Percentiles rank a stretch among this genome's conserved stretches.
phyloP scores from a whole-genome alignment of 2,329 filamentous ascomycete genomes.

The Aspergillus sp. region DNA sequence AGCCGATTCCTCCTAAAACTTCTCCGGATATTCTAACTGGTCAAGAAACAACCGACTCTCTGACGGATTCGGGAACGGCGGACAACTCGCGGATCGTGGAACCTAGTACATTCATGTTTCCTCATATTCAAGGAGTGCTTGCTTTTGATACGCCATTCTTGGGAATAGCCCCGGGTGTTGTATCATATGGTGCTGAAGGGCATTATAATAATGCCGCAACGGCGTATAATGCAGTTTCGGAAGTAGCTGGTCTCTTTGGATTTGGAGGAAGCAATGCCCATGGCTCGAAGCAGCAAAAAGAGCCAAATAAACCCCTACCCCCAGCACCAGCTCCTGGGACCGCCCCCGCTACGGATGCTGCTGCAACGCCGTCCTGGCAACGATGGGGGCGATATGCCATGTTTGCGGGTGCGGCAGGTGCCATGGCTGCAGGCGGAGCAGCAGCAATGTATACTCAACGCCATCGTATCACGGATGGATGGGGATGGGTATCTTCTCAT shows the following conservation, averaged over 20 bases:
- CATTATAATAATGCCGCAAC: slow-evolving; percentile 73
- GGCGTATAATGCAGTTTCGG: slow-evolving; percentile 64
- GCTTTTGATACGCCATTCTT: slow-evolving; percentile 90
- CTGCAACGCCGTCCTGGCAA: slow-evolving; percentile 58
- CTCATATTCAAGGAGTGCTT: slow-evolving; percentile 82
- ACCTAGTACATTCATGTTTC: slow-evolving; percentile 69
- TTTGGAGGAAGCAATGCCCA: slow-evolving; percentile 49
- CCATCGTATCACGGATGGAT: slow-evolving; percentile 71
- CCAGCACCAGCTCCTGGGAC: slow-evolving; percentile 24
- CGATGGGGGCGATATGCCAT: slow-evolving; percentile 81
- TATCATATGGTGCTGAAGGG: slow-evolving; percentile 64
- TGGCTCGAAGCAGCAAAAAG: slow-evolving; percentile 6
- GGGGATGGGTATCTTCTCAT: slow-evolving; percentile 81
- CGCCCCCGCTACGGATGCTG: slow-evolving; percentile 41
- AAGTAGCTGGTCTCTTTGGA: slow-evolving; percentile 59
- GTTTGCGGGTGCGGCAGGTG: slow-evolving; percentile 75
- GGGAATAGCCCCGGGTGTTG: slow-evolving; percentile 47
- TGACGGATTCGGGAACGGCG: slow-evolving; percentile 6
- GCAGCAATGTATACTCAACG: slow-evolving; percentile 83
- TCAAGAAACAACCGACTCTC: slow-evolving; percentile 1
- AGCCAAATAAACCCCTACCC: slow-evolving; percentile 18
- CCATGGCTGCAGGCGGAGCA: slow-evolving; percentile 73
- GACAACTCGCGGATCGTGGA: slow-evolving; percentile 17
- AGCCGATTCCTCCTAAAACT: slow-evolving; percentile 40
- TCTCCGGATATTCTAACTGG: slow-evolving; percentile 19